Evolutionary conservation across 345 rosid species (phyloP).

Genomic region (Rhodomyrtus tomentosa): DNA sequence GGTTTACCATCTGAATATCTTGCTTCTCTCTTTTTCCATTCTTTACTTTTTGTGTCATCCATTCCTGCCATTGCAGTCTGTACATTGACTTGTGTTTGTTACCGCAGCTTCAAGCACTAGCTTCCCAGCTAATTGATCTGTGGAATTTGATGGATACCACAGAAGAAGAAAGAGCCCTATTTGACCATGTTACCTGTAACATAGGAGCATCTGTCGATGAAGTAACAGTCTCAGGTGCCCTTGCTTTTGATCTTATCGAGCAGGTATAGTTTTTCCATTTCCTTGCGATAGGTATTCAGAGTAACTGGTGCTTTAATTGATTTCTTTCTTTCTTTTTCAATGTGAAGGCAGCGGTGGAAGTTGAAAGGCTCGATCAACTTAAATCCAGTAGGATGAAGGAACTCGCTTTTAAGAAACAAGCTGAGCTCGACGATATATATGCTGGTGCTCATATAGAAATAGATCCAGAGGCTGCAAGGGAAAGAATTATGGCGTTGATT

Average conservation of each 20-base stretch:
- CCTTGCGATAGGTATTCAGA: not conserved
- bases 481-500: slow-evolving; percentile 63
- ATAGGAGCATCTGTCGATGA: slow-evolving; percentile 73
- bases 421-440: slow-evolving; percentile 91
- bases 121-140: slow-evolving; percentile 73
- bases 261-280: slow-evolving; percentile 35
- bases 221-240: slow-evolving; percentile 77
- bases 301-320: not conserved
- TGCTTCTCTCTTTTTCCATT: not conserved
- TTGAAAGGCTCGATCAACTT: slow-evolving; percentile 85
- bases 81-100: not conserved
- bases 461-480: slow-evolving; percentile 80
- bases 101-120: slow-evolving; percentile 87
- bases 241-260: slow-evolving; percentile 77
- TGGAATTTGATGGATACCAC: slow-evolving; percentile 99
- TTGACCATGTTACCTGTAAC: slow-evolving; percentile 87
- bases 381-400: slow-evolving; percentile 97
- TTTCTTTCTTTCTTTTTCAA: not conserved
- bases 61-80: not conserved
- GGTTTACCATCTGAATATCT: not conserved
- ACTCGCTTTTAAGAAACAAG: slow-evolving; percentile 83
- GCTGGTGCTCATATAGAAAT: slow-evolving; percentile 67
- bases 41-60: not conserved
- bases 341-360: slow-evolving; percentile 80
- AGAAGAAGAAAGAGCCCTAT: slow-evolving; percentile 64